Percentiles rank a stretch among this genome's conserved stretches.
phyloP scores from a whole-genome alignment of 495 filamentous ascomycete genomes.

The Aspergillus coremiiformis region DNA sequence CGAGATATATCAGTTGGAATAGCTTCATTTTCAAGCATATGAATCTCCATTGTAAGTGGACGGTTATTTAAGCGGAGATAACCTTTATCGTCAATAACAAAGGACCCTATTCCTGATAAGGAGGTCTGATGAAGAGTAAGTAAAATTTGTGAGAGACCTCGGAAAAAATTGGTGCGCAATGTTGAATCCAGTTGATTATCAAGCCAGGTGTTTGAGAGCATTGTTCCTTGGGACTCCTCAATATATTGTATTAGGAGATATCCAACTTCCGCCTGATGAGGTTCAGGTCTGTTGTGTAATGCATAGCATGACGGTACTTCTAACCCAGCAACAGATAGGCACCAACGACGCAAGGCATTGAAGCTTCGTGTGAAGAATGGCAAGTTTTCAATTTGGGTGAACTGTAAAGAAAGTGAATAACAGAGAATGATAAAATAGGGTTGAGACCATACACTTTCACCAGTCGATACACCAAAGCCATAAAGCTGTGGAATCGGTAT shows the following conservation, averaged over 20 bases:
- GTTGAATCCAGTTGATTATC: constrained; percentile 1
- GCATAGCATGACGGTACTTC: background rate
- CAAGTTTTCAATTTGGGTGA: background rate
- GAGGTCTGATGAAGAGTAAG: constrained; percentile 22
- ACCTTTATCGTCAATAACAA: constrained; percentile 21
- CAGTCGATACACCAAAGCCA: background rate
- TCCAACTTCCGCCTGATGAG: background rate
- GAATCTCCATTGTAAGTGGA: constrained; percentile 18
- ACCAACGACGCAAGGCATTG: background rate
- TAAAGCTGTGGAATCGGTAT: background rate
- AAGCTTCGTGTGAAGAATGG: background rate
- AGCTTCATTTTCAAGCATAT: constrained; percentile 25
- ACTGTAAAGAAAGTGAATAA: background rate
- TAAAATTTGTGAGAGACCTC: constrained; percentile 23
- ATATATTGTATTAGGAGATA: background rate
- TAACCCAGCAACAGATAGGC: background rate
- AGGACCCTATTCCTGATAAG: constrained; percentile 30
- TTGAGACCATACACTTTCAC: background rate
- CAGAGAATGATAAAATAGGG: background rate
- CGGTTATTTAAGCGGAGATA: constrained; percentile 23
- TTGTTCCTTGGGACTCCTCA: background rate
- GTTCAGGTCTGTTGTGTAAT: too few relatives aligned
- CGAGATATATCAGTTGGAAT: constrained; percentile 18
- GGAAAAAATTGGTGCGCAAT: constrained; percentile 23
- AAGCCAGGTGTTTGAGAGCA: background rate